These are phyloP conservation scores for Collybiopsis luxurians DNA, from an alignment of 768 basidiomycete genomes.

Conservation along the genomic window DNA sequence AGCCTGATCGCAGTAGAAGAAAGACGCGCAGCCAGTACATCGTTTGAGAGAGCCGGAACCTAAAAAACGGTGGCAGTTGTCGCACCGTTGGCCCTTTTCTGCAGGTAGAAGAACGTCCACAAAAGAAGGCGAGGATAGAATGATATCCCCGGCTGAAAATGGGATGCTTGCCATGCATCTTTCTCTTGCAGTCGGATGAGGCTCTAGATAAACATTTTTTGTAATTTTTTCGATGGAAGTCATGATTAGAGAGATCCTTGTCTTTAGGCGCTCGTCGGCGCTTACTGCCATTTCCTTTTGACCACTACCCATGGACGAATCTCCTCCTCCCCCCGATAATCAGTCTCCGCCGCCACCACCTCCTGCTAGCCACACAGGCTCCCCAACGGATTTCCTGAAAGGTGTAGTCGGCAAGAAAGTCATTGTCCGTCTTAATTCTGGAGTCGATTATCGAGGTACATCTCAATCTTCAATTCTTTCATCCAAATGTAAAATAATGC, in stretches of 20 bases:
- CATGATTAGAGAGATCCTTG: too few species aligned
- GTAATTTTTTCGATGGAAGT: not conserved
- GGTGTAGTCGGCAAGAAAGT: conserved; percentile 96
- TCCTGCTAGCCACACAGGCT: conserved; percentile 56
- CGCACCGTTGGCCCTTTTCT: conserved; percentile 68
- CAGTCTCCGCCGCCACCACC: conserved; percentile 23
- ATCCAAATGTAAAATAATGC: not conserved
- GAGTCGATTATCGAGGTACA: conserved; percentile 89
- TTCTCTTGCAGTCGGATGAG: conserved; percentile 48
- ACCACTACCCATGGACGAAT: conserved; percentile 4
- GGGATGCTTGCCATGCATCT: conserved; percentile 41
- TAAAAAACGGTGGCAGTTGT: conserved; percentile 50
- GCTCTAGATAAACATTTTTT: conserved; percentile 30
- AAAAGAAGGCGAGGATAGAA: conserved; percentile 46
- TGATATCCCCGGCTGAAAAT: conserved; percentile 43
- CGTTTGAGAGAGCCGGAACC: conserved; percentile 37
- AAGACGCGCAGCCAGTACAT: conserved; percentile 66
- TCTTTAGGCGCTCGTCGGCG: too few species aligned
- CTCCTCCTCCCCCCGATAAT: not conserved
- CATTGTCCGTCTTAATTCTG: conserved; percentile 86
- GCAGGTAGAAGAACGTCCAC: conserved; percentile 45
- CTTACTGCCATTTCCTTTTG: too few species aligned
- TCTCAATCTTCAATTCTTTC: not conserved
- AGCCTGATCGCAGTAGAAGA: conserved; percentile 67
- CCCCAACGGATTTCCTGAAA: conserved; percentile 91